Conservation (phyloP, 2,329 filamentous ascomycete species). For the Scopulariopsis brevicaulis region DNA sequence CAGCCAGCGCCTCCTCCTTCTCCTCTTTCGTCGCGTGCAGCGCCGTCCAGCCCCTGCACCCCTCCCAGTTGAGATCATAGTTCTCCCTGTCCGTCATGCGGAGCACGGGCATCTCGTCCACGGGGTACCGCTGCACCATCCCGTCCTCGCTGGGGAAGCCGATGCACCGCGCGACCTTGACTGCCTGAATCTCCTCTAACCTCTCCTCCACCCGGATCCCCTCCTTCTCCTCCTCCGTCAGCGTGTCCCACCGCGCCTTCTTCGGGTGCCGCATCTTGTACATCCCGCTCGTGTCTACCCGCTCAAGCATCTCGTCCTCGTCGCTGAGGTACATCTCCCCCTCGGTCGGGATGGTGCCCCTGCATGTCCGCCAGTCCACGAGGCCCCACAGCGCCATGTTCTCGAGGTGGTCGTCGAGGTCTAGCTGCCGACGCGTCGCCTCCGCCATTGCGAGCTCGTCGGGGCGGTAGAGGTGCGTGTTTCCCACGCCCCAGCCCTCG, state of each 20-base stretch:
- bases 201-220: slow-evolving; percentile 17
- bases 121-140: background rate
- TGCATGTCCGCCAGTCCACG: slow-evolving; percentile 38
- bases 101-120: background rate
- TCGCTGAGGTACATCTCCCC: slow-evolving; percentile 39
- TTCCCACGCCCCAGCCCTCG: slow-evolving; percentile 44
- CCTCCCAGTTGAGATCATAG: slow-evolving; percentile 8
- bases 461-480: slow-evolving; percentile 34
- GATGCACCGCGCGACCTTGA: slow-evolving; percentile 9
- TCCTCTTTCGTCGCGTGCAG: background rate
- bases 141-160: background rate
- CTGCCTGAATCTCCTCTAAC: slow-evolving; percentile 15
- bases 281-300: slow-evolving; percentile 21
- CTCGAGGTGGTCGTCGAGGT: slow-evolving; percentile 39
- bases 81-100: slow-evolving; percentile 5
- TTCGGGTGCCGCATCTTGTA: slow-evolving; percentile 32
- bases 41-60: slow-evolving; percentile 6
- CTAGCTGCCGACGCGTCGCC: slow-evolving; percentile 34
- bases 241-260: slow-evolving; percentile 29
- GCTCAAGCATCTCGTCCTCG: slow-evolving; percentile 16
- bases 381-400: slow-evolving; percentile 54
- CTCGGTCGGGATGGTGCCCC: slow-evolving; percentile 35
- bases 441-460: slow-evolving; percentile 51
- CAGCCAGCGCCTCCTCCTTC: slow-evolving; percentile 2
- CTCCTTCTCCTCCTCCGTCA: slow-evolving; percentile 22